Conservation (phyloP, 768 basidiomycete genomes). For the Porpolomopsis calyptriformis region DNA sequence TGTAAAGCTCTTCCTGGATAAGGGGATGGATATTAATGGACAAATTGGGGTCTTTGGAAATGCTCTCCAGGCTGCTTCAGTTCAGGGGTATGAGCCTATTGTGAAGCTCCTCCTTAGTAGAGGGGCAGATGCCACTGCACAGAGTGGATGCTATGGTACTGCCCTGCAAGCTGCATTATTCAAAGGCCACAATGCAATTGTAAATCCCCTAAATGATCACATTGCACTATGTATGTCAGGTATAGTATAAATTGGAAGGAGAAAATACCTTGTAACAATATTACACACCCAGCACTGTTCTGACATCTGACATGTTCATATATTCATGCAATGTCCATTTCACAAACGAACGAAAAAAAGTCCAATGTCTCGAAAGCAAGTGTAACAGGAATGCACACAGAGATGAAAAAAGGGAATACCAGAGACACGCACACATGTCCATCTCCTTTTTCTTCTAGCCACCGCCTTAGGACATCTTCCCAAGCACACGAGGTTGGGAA, state of each 20-base stretch:
- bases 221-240: too few species aligned
- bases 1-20: background rate
- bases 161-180: background rate
- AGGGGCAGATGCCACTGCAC: slow-evolving; percentile 21
- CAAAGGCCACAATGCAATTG: background rate
- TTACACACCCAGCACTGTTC: too few species aligned
- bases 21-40: background rate
- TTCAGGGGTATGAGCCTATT: background rate
- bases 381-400: too few species aligned
- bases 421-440: background rate
- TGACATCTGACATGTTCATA: too few species aligned
- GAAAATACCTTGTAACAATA: too few species aligned
- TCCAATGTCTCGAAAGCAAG: too few species aligned
- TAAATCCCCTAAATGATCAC: background rate
- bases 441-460: too few species aligned
- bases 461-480: slow-evolving; percentile 22
- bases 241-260: too few species aligned
- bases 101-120: background rate
- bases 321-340: too few species aligned
- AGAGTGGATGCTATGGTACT: background rate
- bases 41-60: background rate
- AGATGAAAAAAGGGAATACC: too few species aligned
- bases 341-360: too few species aligned
- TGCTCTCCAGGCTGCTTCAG: background rate
- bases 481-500: slow-evolving; percentile 71